Percentiles rank a stretch among this genome's conserved stretches.
These are phyloP conservation scores for Pestalotiopsis sp. DNA, from an alignment of 2,329 filamentous ascomycete species.

Conservation along the genomic window DNA sequence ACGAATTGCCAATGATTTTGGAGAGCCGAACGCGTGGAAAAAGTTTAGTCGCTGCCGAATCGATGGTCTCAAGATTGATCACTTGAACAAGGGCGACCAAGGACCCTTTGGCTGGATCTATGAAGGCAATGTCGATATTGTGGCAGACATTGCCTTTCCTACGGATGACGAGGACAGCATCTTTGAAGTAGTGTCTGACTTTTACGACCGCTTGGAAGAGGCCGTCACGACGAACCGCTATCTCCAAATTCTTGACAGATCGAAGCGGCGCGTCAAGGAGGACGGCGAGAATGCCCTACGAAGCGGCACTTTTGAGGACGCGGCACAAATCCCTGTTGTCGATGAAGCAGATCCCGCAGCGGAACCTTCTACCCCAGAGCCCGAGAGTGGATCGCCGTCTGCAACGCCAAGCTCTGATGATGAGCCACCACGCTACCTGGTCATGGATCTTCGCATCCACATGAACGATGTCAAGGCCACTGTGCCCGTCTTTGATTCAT, in stretches of 20 bases:
- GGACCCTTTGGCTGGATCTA: conserved; percentile 98
- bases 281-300: conserved; percentile 20
- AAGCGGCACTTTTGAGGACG: conserved; percentile 12
- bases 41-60: conserved; percentile 93
- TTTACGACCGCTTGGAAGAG: conserved; percentile 94
- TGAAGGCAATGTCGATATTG: conserved; percentile 94
- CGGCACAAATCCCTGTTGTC: conserved; percentile 7
- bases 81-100: conserved; percentile 89
- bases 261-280: conserved; percentile 27
- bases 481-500: conserved; percentile 88
- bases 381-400: neutral
- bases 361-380: conserved; percentile 8
- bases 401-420: conserved; percentile 25
- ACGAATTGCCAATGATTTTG: conserved; percentile 57
- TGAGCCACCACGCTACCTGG: conserved; percentile 76
- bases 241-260: conserved; percentile 57
- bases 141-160: conserved; percentile 94
- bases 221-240: conserved; percentile 81
- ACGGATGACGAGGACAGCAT: conserved; percentile 85
- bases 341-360: conserved; percentile 16
- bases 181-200: conserved; percentile 92
- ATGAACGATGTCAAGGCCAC: conserved; percentile 93
- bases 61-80: conserved; percentile 91
- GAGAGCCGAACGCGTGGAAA: conserved; percentile 80
- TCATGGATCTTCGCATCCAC: conserved; percentile 94